phyloP scores from a whole-genome alignment of 345 rosid genomes.

The thale cress (Arabidopsis thaliana) region DNA sequence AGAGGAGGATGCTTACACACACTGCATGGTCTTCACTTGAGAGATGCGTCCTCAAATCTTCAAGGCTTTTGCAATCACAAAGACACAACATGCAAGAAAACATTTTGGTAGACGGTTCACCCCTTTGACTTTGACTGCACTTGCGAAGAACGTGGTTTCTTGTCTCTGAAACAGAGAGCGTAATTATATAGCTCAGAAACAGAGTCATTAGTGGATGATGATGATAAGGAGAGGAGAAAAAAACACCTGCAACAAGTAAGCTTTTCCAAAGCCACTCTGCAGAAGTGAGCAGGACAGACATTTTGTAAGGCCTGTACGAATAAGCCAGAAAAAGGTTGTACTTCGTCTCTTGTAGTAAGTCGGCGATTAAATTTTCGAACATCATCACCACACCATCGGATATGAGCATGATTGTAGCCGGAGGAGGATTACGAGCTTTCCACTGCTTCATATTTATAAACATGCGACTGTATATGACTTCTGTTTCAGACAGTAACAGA shows the following conservation, averaged over 20 bases:
- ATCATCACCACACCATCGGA: neutral
- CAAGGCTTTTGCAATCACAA: neutral
- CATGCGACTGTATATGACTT: neutral
- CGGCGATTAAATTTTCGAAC: neutral
- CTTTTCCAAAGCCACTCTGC: slow-evolving; percentile 33
- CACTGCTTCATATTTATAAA: neutral
- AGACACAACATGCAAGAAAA: neutral
- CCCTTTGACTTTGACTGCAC: neutral
- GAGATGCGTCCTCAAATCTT: neutral
- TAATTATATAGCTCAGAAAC: neutral
- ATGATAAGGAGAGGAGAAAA: neutral
- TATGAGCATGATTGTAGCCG: slow-evolving; percentile 20
- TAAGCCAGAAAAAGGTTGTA: slow-evolving; percentile 14
- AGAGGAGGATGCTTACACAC: neutral
- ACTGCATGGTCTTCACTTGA: neutral
- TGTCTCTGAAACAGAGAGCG: neutral
- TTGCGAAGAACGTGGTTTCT: neutral
- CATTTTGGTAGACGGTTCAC: neutral
- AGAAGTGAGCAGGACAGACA: neutral
- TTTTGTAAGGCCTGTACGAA: neutral
- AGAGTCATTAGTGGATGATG: neutral
- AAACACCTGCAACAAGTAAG: slow-evolving; percentile 16
- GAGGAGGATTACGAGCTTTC: slow-evolving; percentile 12
- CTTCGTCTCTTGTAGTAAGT: neutral
- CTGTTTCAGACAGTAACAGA: neutral